These are phyloP conservation scores for Lecanicillium sp. DNA, from an alignment of 2,329 filamentous ascomycete species.

Conservation along the genomic window DNA sequence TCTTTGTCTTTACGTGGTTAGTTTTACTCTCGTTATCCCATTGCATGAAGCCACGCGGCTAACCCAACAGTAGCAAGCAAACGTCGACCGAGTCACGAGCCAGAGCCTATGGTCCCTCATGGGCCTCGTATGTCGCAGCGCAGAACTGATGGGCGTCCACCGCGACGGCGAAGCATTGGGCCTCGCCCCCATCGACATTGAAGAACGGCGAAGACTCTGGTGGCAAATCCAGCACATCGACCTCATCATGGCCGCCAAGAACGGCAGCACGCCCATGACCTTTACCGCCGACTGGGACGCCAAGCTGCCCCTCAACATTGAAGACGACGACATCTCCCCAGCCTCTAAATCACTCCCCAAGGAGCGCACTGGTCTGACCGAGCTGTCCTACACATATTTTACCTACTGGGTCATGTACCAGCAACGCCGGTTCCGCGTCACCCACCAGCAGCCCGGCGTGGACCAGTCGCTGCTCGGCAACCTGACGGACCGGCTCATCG, in stretches of 20 bases:
- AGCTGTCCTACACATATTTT: background rate
- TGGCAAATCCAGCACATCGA: conserved; percentile 12
- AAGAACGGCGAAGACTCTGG: conserved; percentile 12
- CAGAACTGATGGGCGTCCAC: conserved; percentile 11
- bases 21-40: background rate
- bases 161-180: conserved; percentile 11
- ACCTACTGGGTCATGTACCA: background rate
- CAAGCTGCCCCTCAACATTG: conserved; percentile 5
- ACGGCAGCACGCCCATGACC: conserved; percentile 7
- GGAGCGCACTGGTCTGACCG: background rate
- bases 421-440: background rate
- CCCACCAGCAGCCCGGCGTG: background rate
- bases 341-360: background rate
- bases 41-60: background rate
- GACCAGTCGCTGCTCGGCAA: background rate
- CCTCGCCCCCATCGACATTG: conserved; percentile 8
- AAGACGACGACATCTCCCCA: background rate
- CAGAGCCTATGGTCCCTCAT: conserved; percentile 1
- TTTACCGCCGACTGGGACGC: conserved; percentile 8
- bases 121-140: conserved; percentile 11
- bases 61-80: background rate
- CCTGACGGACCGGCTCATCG: background rate
- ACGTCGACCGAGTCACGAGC: background rate
- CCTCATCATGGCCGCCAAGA: conserved; percentile 8
- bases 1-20: background rate